Evolutionary conservation across 2,329 filamentous ascomycete genomes (phyloP).

Genomic region (Claviceps spartinae): DNA sequence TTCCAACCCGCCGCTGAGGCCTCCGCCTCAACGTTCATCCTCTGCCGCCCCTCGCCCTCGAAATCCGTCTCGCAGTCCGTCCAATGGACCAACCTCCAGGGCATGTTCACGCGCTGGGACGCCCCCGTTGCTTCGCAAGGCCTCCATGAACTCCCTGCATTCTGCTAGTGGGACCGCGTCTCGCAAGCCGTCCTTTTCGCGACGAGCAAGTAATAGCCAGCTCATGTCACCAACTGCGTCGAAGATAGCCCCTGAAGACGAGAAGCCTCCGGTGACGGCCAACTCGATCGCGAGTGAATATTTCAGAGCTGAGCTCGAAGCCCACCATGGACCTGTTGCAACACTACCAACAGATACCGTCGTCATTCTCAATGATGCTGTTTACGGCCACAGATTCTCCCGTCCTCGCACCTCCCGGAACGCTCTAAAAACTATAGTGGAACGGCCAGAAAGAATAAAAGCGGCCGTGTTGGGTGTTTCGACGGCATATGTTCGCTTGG

Average conservation of each 20-base stretch:
- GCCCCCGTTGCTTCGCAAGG: constrained; percentile 39
- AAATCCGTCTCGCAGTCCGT: constrained; percentile 29
- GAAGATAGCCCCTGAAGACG: constrained; percentile 13
- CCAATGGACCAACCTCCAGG: constrained; percentile 27
- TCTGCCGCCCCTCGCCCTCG: constrained; percentile 25
- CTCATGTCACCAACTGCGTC: constrained; percentile 24
- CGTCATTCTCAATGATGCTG: constrained; percentile 82
- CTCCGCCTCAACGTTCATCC: constrained; percentile 22
- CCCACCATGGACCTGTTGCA: constrained; percentile 38
- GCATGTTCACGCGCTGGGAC: constrained; percentile 34
- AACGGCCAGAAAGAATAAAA: constrained; percentile 81
- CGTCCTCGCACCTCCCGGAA: constrained; percentile 63
- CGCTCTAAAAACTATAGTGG: constrained; percentile 69
- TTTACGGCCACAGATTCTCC: constrained; percentile 87
- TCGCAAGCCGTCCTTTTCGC: constrained; percentile 26
- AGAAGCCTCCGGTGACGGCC: constrained; percentile 31
- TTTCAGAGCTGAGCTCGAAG: constrained; percentile 55
- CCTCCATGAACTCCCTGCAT: constrained; percentile 43
- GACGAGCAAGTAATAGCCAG: constrained; percentile 34
- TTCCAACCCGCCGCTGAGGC: constrained; percentile 23
- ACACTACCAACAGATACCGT: constrained; percentile 46
- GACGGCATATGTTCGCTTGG: constrained; percentile 80
- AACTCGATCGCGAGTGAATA: constrained; percentile 50
- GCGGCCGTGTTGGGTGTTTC: constrained; percentile 73
- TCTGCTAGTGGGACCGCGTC: constrained; percentile 29